phyloP scores from a whole-genome alignment of 2,329 filamentous ascomycete species.

The Alternaria conjuncta region DNA sequence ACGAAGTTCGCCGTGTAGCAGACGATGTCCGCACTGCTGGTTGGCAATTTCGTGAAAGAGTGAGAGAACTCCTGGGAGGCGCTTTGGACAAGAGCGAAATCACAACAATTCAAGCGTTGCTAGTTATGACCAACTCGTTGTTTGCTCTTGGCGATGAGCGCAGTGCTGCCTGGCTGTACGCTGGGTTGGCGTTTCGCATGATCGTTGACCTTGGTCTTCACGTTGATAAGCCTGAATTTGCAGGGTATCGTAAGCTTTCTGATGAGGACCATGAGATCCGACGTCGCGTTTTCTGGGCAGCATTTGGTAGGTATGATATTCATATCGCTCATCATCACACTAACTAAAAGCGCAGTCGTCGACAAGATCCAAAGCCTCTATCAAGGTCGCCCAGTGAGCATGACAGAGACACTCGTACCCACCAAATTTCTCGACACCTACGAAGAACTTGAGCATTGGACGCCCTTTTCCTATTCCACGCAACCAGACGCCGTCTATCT shows the following conservation, averaged over 20 bases:
- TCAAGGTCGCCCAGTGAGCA: slow-evolving; percentile 58
- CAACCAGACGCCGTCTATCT: slow-evolving; percentile 37
- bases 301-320: slow-evolving; percentile 40
- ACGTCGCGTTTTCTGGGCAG: slow-evolving; percentile 56
- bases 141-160: slow-evolving; percentile 60
- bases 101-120: slow-evolving; percentile 61
- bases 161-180: slow-evolving; percentile 64
- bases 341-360: slow-evolving; percentile 28
- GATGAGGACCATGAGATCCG: slow-evolving; percentile 57
- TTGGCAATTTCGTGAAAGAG: slow-evolving; percentile 56
- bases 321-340: neutral
- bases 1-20: slow-evolving; percentile 55
- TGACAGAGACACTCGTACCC: slow-evolving; percentile 56
- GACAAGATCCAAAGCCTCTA: slow-evolving; percentile 65
- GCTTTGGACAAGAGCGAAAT: slow-evolving; percentile 59
- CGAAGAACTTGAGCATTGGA: slow-evolving; percentile 62
- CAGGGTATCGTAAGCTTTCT: slow-evolving; percentile 44
- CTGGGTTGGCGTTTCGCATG: slow-evolving; percentile 63
- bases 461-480: slow-evolving; percentile 51
- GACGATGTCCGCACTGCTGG: slow-evolving; percentile 58
- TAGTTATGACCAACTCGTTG: slow-evolving; percentile 60
- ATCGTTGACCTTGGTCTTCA: slow-evolving; percentile 63
- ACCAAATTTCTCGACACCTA: slow-evolving; percentile 58
- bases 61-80: slow-evolving; percentile 55
- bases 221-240: slow-evolving; percentile 48